Conservation (phyloP, 1,284 basidiomycete species). For the Fomitopsis betulina region DNA sequence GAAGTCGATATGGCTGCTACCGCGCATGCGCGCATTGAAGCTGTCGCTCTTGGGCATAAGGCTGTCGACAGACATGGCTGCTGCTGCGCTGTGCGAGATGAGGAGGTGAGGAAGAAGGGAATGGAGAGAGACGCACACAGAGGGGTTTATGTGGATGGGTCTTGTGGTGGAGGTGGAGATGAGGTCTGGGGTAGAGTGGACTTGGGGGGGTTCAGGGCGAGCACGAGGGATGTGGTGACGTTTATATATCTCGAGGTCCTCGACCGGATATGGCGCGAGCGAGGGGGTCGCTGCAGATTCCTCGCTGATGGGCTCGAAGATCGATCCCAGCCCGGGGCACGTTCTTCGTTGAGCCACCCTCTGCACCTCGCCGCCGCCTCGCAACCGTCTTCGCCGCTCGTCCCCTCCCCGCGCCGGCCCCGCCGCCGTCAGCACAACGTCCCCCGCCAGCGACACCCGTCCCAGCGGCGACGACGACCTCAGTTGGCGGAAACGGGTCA, state of each 20-base stretch:
- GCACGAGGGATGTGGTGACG: conserved; percentile 57
- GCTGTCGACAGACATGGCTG: conserved; percentile 42
- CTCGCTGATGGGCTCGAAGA: conserved; percentile 50
- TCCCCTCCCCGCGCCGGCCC: conserved; percentile 2
- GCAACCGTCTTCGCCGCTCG: conserved; percentile 18
- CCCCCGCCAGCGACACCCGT: conserved; percentile 18
- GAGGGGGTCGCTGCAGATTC: conserved; percentile 24
- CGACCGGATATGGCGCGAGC: conserved; percentile 21
- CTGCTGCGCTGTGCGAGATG: conserved; percentile 11
- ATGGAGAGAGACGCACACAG: conserved; percentile 21
- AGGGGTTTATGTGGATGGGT: conserved; percentile 50
- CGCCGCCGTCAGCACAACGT: conserved; percentile 7
- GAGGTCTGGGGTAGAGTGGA: conserved; percentile 50
- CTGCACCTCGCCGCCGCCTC: conserved; percentile 4
- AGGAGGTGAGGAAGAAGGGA: conserved; percentile 7
- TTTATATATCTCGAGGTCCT: conserved; percentile 29
- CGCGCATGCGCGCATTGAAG: conserved; percentile 61
- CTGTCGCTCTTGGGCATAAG: conserved; percentile 59
- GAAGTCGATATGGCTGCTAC: conserved; percentile 80
- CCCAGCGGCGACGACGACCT: conserved; percentile 20
- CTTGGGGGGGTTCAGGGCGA: conserved; percentile 32
- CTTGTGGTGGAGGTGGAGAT: conserved; percentile 61
- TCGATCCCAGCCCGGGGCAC: conserved; percentile 27
- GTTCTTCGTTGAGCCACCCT: conserved; percentile 2
- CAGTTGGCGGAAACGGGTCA: conserved; percentile 7